These are phyloP conservation scores for Zygosaccharomyces pseudobailii DNA, from an alignment of 1,139 yeast genomes.

Conservation along the genomic window DNA sequence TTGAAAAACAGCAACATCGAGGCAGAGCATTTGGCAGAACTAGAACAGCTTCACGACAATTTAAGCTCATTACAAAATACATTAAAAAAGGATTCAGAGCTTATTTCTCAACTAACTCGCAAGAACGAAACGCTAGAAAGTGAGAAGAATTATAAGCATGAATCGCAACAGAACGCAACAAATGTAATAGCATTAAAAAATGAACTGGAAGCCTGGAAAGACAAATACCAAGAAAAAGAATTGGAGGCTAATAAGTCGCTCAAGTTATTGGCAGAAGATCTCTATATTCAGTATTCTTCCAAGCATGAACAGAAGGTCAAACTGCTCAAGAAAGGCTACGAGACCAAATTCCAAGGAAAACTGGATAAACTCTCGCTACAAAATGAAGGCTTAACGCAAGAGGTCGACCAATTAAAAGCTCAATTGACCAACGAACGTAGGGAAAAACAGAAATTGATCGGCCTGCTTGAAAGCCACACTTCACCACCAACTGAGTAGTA, in stretches of 20 bases:
- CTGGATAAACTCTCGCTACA: conserved; percentile 40
- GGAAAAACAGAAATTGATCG: conserved; percentile 53
- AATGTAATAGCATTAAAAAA: conserved; percentile 22
- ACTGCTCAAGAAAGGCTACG: conserved; percentile 49
- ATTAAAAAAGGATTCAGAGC: conserved; percentile 28
- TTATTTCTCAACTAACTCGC: conserved; percentile 22
- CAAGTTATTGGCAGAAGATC: conserved; percentile 57
- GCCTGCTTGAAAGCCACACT: conserved; percentile 43
- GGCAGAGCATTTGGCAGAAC: conserved; percentile 35
- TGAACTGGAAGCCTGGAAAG: conserved; percentile 28
- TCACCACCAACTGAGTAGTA: background rate
- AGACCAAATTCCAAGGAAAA: conserved; percentile 44
- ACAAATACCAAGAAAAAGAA: conserved; percentile 32
- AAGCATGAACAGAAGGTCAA: conserved; percentile 65
- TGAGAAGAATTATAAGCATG: conserved; percentile 8
- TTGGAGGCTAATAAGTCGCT: conserved; percentile 47
- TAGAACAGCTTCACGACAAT: conserved; percentile 36
- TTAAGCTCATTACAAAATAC: conserved; percentile 32
- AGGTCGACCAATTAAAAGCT: conserved; percentile 43
- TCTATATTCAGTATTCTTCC: conserved; percentile 62
- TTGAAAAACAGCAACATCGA: conserved; percentile 28
- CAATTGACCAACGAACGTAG: conserved; percentile 45
- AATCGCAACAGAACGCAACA: conserved; percentile 16
- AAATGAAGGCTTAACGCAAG: conserved; percentile 42
- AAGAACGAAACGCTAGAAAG: conserved; percentile 20